phyloP scores from a whole-genome alignment of 148 eudicot species.

The Heliosperma pusillum region DNA sequence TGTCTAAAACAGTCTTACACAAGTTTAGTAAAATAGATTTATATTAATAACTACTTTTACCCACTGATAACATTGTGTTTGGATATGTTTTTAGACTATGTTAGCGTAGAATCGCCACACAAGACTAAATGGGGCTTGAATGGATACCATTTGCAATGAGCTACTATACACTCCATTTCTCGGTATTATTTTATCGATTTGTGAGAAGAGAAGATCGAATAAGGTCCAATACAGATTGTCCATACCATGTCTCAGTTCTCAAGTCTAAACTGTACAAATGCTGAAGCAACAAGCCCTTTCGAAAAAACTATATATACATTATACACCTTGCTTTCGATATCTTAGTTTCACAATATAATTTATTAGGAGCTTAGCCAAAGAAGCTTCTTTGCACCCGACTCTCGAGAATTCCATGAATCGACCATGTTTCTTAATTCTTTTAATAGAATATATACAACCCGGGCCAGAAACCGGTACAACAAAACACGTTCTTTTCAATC shows the following conservation, averaged over 20 bases:
- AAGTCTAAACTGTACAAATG: constrained; percentile 7
- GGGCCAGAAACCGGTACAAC: background rate
- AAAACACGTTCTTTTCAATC: background rate
- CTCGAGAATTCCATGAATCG: background rate
- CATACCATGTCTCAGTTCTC: background rate
- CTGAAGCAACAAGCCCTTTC: background rate
- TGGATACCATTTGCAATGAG: no score
- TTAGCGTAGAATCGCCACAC: no score
- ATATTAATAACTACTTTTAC: no score
- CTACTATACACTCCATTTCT: no score
- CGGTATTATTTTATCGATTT: no score
- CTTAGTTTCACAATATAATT: background rate
- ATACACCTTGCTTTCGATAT: constrained; percentile 3
- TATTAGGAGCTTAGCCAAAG: background rate
- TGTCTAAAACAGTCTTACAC: no score
- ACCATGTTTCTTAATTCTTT: background rate
- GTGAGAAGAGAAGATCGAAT: no score
- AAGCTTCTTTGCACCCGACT: background rate
- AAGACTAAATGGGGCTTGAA: no score
- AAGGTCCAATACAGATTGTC: no score
- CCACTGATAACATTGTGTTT: no score
- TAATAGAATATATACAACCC: background rate
- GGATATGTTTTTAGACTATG: no score
- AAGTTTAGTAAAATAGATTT: no score
- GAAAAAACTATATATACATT: background rate